Conservation (phyloP, 2,329 filamentous ascomycete genomes). For the Cyphellophora attinorum region DNA sequence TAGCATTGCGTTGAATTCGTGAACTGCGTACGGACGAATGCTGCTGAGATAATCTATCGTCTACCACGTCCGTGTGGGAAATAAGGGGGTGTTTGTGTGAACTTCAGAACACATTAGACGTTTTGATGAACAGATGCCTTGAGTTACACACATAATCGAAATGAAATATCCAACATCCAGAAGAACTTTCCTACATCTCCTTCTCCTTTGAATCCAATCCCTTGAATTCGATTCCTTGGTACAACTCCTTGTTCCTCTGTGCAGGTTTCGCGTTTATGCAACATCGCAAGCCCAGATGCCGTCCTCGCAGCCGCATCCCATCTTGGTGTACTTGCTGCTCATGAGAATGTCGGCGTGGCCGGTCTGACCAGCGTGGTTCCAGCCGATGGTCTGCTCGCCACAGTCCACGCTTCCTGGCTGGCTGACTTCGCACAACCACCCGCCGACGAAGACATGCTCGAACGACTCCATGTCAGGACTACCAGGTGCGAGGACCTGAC, state of each 20-base stretch:
- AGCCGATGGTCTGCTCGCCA: slow-evolving; percentile 10
- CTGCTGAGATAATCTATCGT: too few relatives aligned
- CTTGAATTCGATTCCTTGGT: too few relatives aligned
- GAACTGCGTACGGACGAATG: too few relatives aligned
- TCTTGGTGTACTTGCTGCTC: slow-evolving; percentile 10
- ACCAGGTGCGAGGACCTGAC: slow-evolving; percentile 19
- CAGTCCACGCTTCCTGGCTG: slow-evolving; percentile 12
- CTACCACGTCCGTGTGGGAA: too few relatives aligned
- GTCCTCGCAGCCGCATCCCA: slow-evolving; percentile 3
- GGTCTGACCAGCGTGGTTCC: slow-evolving; percentile 14
- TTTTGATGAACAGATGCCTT: too few relatives aligned
- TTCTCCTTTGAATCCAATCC: too few relatives aligned
- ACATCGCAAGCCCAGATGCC: slow-evolving; percentile 2
- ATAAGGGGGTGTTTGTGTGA: too few relatives aligned
- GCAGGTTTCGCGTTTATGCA: not conserved
- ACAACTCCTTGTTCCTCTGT: not conserved
- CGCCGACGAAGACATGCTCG: slow-evolving; percentile 17
- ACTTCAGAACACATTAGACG: too few relatives aligned
- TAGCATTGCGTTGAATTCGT: too few relatives aligned
- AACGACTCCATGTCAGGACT: slow-evolving; percentile 10
- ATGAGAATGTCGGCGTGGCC: slow-evolving; percentile 16
- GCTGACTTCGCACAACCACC: slow-evolving; percentile 18
- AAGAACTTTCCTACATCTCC: too few relatives aligned
- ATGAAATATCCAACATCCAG: too few relatives aligned
- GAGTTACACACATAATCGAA: too few relatives aligned